Percentiles rank a stretch among this genome's conserved stretches.
Conservation (phyloP, 495 filamentous ascomycete species). For the Penicillium cataractarum region DNA sequence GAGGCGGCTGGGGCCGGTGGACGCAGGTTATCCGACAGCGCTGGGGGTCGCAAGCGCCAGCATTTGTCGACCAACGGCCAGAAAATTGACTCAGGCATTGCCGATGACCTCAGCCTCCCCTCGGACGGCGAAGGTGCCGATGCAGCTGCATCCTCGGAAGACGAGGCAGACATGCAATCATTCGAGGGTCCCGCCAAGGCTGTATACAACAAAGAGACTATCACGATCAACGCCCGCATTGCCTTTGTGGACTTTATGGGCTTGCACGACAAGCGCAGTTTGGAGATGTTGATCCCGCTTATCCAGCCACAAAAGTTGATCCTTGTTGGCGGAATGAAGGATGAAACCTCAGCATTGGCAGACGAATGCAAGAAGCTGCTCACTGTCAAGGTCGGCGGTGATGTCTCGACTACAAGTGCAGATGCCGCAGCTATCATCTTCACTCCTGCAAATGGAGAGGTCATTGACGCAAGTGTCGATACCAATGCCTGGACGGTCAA, state of each 20-base stretch:
- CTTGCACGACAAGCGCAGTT: constrained; percentile 86
- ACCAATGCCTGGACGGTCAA: constrained; percentile 97
- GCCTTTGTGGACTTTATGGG: constrained; percentile 91
- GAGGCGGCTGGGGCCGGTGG: constrained; percentile 57
- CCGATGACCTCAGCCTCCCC: constrained; percentile 42
- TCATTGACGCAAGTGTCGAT: constrained; percentile 89
- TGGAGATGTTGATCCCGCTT: constrained; percentile 92
- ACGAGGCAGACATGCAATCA: constrained; percentile 48
- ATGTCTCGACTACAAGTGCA: constrained; percentile 33
- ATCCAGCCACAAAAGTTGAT: constrained; percentile 95
- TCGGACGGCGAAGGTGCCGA: constrained; percentile 52
- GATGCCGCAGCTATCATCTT: constrained; percentile 65
- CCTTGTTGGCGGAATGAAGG: constrained; percentile 74
- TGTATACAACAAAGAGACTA: constrained; percentile 57
- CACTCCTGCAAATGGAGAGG: constrained; percentile 70
- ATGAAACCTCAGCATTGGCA: constrained; percentile 77
- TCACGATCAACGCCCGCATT: constrained; percentile 72
- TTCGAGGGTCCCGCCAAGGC: constrained; percentile 76
- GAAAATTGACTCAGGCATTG: constrained; percentile 46
- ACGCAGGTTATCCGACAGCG: constrained; percentile 37
- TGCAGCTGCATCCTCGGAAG: constrained; percentile 49
- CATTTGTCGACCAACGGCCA: constrained; percentile 38
- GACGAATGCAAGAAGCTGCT: constrained; percentile 79
- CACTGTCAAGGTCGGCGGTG: constrained; percentile 51
- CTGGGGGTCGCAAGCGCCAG: constrained; percentile 47